These are phyloP conservation scores for Thalia dealbata DNA, from an alignment of 176 grass and related monocot genomes.

Conservation along the genomic window DNA sequence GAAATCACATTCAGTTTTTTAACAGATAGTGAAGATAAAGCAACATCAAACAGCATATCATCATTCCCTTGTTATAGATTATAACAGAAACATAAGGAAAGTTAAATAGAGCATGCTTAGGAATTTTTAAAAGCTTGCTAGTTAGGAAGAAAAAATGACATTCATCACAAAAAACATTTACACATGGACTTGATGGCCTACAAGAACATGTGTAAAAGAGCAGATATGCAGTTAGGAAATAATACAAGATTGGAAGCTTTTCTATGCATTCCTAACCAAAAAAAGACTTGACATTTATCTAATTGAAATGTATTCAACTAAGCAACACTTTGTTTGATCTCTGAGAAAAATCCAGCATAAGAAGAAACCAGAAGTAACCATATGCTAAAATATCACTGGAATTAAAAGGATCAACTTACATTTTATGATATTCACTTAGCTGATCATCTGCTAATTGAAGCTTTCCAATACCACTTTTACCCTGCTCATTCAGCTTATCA, in stretches of 20 bases:
- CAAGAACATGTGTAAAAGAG: neutral
- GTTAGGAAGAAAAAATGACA: too few species aligned
- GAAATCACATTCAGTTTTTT: too few species aligned
- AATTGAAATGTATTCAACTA: neutral
- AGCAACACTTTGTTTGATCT: neutral
- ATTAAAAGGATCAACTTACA: slow-evolving; percentile 41
- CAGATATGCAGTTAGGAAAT: neutral
- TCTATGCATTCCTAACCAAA: neutral
- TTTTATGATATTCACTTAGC: slow-evolving; percentile 78
- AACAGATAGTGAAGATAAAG: too few species aligned
- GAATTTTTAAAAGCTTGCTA: too few species aligned
- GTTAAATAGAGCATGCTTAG: too few species aligned
- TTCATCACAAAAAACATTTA: neutral
- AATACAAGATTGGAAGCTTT: neutral
- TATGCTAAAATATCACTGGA: neutral
- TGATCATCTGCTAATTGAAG: slow-evolving; percentile 83
- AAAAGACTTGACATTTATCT: too few species aligned
- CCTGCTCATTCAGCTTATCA: slow-evolving; percentile 53
- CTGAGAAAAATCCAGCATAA: neutral
- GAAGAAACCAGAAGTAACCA: neutral
- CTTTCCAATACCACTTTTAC: slow-evolving; percentile 54
- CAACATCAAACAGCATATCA: too few species aligned
- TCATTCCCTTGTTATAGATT: too few species aligned
- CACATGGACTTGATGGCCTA: neutral
- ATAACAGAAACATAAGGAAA: too few species aligned